Base-by-base conservation (phyloP, 192 early-diverging fungal species). In the Rhizoclosmatium sp. region DNA sequence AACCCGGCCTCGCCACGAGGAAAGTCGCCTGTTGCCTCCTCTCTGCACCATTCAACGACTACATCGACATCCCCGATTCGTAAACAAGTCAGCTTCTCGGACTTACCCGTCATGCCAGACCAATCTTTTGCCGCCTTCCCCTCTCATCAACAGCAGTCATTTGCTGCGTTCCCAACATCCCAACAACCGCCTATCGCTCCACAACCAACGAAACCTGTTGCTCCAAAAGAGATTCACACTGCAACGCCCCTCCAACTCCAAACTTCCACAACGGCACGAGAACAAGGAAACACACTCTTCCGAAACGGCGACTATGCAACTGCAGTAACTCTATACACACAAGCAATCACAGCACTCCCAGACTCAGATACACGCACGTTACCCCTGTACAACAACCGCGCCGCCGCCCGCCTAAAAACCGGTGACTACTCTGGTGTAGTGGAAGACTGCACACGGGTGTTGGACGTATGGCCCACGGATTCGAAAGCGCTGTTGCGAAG, bases 231-330 rank as follows among this genome's bases (percentile, higher is more conserved):
- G 42, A 61, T 73, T 21, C 82, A 75, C 4, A 46, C 47, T 82
- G 65, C 86, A 84, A 61, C 82, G 79, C 76, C 90, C 12, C 10
- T 39, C 19, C 79, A 83, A 68, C 59, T 76, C 14, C n/a, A 21
- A 2, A 68, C 54, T 14, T 71, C 82, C 4, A 58, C 59, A 45
- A 14, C 10, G 2, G 65, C 59, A 46, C 78, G 93, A 70, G 83
- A 87, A 19, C 78, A 78, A 23, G 96, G 95, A 67, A 97, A 97
- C 79, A 92, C 92, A 7, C 75, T 83, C 10, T 99, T 96, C 83
- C 97, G 96, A 80, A 85, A 93, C 40, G 97, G 97, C 2, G 94
- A 98, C 82, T 98, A 92, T 85, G 92, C 87, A 59, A 92, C 93
- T 9, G 95, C 96, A 0, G 92, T 92, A 49, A 78, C 79, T 4